Conservation (phyloP, 1,284 basidiomycete genomes). For the Blastosporella zonata region DNA sequence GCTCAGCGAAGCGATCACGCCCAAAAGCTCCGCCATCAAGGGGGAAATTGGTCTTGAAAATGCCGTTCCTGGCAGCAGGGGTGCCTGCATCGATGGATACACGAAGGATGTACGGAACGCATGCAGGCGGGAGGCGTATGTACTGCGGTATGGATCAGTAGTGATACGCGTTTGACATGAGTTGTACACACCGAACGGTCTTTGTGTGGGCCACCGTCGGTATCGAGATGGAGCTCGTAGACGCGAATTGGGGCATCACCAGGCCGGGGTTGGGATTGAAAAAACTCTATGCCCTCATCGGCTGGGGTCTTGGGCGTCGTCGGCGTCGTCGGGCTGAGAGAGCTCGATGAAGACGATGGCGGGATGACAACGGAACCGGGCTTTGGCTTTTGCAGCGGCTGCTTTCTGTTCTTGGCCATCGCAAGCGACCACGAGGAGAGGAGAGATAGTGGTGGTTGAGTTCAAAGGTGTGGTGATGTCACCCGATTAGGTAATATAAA, state of each 20-base stretch:
- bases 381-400: constrained; percentile 20
- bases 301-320: constrained; percentile 82
- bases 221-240: constrained; percentile 81
- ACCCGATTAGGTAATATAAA: constrained; percentile 18
- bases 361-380: constrained; percentile 26
- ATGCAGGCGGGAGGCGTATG: constrained; percentile 90
- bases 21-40: constrained; percentile 85
- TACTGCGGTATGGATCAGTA: constrained; percentile 54
- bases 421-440: constrained; percentile 2
- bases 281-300: constrained; percentile 88
- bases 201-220: constrained; percentile 86
- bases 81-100: constrained; percentile 89
- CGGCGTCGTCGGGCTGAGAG: constrained; percentile 22
- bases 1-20: constrained; percentile 72
- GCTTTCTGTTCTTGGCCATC: constrained; percentile 27
- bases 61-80: constrained; percentile 81
- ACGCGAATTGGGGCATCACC: constrained; percentile 73
- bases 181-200: constrained; percentile 68
- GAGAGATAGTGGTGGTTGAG: constrained; percentile 11
- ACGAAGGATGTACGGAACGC: constrained; percentile 83
- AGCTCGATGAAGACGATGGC: constrained; percentile 12
- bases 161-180: constrained; percentile 6
- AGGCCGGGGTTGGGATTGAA: constrained; percentile 53
- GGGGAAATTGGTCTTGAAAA: constrained; percentile 94
- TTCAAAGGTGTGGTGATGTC: constrained; percentile 21